Evolutionary conservation across 2,329 filamentous ascomycete species (phyloP).

Genomic region (Aureobasidium sp.): DNA sequence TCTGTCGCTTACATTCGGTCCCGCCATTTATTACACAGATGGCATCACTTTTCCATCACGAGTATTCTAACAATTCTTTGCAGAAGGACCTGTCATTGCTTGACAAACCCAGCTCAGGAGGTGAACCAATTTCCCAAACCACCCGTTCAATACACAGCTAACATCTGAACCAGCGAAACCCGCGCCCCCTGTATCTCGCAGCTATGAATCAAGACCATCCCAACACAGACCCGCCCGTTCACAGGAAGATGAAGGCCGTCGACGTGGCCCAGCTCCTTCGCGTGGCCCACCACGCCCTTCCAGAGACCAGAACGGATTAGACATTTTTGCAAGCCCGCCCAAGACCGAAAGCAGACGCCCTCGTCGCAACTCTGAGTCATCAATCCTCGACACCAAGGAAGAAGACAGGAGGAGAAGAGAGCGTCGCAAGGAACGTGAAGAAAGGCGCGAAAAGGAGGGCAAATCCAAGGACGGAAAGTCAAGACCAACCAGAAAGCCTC

Average conservation of each 20-base stretch:
- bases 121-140: conserved; percentile 22
- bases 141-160: conserved; percentile 16
- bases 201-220: conserved; percentile 32
- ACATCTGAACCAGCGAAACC: conserved; percentile 33
- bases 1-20: background rate
- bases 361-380: conserved; percentile 75
- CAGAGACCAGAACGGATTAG: conserved; percentile 29
- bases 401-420: conserved; percentile 48
- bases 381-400: conserved; percentile 57
- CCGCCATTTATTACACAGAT: conserved; percentile 2
- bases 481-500: conserved; percentile 31
- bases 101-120: conserved; percentile 45
- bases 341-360: conserved; percentile 42
- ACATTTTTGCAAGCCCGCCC: conserved; percentile 42
- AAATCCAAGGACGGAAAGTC: conserved; percentile 32
- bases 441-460: conserved; percentile 35
- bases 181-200: conserved; percentile 1
- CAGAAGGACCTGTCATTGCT: conserved; percentile 64
- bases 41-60: conserved; percentile 6
- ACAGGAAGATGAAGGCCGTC: conserved; percentile 57
- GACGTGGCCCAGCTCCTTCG: conserved; percentile 40
- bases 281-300: conserved; percentile 30
- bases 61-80: conserved; percentile 21
- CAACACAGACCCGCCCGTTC: conserved; percentile 58
- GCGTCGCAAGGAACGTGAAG: conserved; percentile 44